Conservation (phyloP, 2,329 filamentous ascomycete species). For the Epichloe scottii region DNA sequence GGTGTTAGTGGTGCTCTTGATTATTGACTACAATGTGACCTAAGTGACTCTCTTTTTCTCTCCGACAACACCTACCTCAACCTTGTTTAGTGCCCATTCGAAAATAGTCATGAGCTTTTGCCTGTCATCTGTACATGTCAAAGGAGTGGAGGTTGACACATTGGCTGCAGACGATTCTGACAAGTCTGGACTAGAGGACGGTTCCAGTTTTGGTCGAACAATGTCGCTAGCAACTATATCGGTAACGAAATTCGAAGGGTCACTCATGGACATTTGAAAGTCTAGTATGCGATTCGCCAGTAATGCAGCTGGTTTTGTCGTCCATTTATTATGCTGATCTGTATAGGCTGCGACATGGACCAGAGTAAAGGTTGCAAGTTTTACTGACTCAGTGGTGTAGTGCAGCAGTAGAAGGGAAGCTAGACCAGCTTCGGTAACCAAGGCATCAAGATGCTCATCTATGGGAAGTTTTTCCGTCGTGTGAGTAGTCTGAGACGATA, state of each 20-base stretch:
- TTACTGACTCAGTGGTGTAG: neutral
- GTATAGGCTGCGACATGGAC: slow-evolving; percentile 21
- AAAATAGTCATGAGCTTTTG: slow-evolving; percentile 1
- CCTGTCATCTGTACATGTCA: neutral
- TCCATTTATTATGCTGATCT: slow-evolving; percentile 25
- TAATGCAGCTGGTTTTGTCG: slow-evolving; percentile 18
- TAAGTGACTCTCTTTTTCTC: neutral
- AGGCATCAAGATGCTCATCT: slow-evolving; percentile 1
- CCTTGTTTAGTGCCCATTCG: slow-evolving; percentile 6
- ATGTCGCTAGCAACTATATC: slow-evolving; percentile 47
- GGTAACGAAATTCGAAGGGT: slow-evolving; percentile 30
- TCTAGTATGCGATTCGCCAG: slow-evolving; percentile 21
- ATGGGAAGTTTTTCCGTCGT: neutral
- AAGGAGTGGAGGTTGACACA: neutral
- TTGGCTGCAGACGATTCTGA: neutral
- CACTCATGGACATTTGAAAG: slow-evolving; percentile 11
- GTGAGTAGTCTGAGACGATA: neutral
- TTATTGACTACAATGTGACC: neutral
- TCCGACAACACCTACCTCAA: slow-evolving; percentile 2
- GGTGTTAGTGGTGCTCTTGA: neutral
- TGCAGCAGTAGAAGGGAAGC: slow-evolving; percentile 17
- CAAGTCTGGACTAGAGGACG: slow-evolving; percentile 21
- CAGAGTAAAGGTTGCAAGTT: slow-evolving; percentile 13
- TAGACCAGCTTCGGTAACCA: slow-evolving; percentile 15
- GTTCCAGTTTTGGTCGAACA: slow-evolving; percentile 55